These are phyloP conservation scores for Neurospora sp. DNA, from an alignment of 495 filamentous ascomycete genomes.

Conservation along the genomic window DNA sequence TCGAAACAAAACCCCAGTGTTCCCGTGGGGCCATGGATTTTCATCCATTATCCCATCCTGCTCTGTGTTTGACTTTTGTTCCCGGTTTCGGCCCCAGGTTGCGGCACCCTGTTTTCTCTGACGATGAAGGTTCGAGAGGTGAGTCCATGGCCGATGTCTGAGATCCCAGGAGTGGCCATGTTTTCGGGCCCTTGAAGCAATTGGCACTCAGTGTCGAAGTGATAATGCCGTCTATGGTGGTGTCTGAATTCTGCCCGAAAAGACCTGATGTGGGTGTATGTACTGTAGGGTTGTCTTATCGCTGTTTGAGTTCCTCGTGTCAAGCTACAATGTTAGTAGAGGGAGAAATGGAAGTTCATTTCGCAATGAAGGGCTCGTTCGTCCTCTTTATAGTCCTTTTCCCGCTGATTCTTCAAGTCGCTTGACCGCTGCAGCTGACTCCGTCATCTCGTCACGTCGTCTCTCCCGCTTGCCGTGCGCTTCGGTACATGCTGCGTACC, in stretches of 20 bases:
- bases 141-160: background rate
- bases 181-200: background rate
- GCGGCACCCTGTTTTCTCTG: background rate
- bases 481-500: constrained; percentile 7
- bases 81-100: background rate
- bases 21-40: background rate
- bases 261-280: background rate
- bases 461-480: constrained; percentile 7
- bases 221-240: background rate
- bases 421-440: constrained; percentile 14
- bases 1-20: background rate
- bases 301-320: background rate
- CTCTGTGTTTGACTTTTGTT: background rate
- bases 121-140: background rate
- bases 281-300: background rate
- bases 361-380: background rate
- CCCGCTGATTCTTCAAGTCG: constrained; percentile 1
- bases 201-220: background rate
- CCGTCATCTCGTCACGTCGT: constrained; percentile 1
- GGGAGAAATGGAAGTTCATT: background rate
- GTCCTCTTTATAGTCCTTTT: background rate
- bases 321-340: background rate
- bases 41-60: background rate
- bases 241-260: background rate
- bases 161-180: background rate